Evolutionary conservation across 2,329 filamentous ascomycete genomes (phyloP).

Genomic region (Colletotrichum eremochloae): DNA sequence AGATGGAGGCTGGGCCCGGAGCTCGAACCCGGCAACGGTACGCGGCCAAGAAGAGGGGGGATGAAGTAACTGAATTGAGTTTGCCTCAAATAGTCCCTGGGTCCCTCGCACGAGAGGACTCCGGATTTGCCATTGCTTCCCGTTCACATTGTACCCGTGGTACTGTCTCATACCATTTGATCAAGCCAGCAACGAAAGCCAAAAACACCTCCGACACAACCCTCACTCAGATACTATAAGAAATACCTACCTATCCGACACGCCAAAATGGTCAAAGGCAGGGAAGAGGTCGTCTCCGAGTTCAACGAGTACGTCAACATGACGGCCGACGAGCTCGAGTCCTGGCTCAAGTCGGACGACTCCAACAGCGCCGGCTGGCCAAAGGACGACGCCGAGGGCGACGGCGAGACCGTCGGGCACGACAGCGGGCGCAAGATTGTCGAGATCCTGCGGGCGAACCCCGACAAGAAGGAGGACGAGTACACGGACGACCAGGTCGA

Average conservation of each 20-base stretch:
- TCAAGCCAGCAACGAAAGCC: not conserved
- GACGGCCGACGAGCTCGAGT: slow-evolving; percentile 69
- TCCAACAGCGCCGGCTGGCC: slow-evolving; percentile 71
- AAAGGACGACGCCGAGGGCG: slow-evolving; percentile 66
- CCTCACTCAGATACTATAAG: not conserved
- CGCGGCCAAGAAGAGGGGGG: not conserved
- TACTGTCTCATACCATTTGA: not conserved
- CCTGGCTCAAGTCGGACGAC: slow-evolving; percentile 71
- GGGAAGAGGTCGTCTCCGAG: slow-evolving; percentile 60
- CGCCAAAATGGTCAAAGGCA: slow-evolving; percentile 45
- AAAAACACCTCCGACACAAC: not conserved
- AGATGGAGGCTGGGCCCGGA: not conserved
- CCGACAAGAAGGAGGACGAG: slow-evolving; percentile 65
- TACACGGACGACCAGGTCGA: slow-evolving; percentile 68
- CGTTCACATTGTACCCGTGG: not conserved
- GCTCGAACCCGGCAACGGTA: not conserved
- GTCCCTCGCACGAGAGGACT: not conserved
- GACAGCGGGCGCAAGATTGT: slow-evolving; percentile 74
- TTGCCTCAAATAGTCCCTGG: slow-evolving; percentile 37
- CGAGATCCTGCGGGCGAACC: slow-evolving; percentile 72
- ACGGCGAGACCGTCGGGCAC: slow-evolving; percentile 74
- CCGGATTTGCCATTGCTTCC: too few species aligned
- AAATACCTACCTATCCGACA: not conserved
- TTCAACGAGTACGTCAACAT: slow-evolving; percentile 78
- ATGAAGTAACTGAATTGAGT: slow-evolving; percentile 27